phyloP scores from a whole-genome alignment of 148 eudicot species.

The Silene latifolia region DNA sequence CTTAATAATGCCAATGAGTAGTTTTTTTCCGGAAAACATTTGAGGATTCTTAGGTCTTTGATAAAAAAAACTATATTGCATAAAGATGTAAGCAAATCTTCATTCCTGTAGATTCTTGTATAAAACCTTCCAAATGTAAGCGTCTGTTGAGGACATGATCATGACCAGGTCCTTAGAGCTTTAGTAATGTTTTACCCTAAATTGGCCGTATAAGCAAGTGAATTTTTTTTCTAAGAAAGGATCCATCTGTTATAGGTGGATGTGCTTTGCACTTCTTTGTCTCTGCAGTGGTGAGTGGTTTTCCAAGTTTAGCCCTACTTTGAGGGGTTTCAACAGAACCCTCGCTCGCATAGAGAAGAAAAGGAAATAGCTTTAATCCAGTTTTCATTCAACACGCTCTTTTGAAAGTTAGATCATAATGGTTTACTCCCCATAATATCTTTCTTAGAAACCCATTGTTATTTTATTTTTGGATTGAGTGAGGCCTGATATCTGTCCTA shows the following conservation, averaged over 20 bases:
- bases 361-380: neutral
- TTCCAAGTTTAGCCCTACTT: too few species aligned
- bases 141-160: neutral
- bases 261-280: too few species aligned
- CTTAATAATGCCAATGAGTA: neutral
- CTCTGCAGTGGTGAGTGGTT: too few species aligned
- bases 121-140: neutral
- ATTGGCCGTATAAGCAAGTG: neutral
- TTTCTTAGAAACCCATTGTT: neutral
- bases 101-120: neutral
- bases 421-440: neutral
- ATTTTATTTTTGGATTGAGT: neutral
- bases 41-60: neutral
- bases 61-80: neutral
- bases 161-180: neutral
- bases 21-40: neutral
- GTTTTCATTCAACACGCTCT: neutral
- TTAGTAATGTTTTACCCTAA: neutral
- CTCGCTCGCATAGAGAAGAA: neutral
- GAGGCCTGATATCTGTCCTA: neutral
- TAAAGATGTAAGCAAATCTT: neutral
- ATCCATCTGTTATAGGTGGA: neutral
- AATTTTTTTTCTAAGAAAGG: neutral
- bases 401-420: neutral
- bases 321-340: too few species aligned